Evolutionary conservation across 2,329 filamentous ascomycete genomes (phyloP), one percentile per base, ranked within the genome.

Genomic region (Exophiala lecanii-corni): DNA sequence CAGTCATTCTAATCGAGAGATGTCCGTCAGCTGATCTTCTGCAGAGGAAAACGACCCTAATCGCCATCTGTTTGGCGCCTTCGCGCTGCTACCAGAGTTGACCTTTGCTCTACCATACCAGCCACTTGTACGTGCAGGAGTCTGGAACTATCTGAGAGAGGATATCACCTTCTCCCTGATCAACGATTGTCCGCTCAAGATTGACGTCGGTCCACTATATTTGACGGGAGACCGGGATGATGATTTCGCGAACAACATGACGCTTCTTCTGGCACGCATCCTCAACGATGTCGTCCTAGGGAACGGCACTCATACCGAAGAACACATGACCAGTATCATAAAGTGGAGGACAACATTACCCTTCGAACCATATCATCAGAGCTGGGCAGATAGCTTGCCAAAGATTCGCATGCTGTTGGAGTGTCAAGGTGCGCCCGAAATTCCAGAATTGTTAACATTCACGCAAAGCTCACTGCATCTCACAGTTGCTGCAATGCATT

Each of bases 121-220:
- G 2, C 59, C 60, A 0, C 51, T 74, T 0, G 48, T 64, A 2
- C 59, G 60, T 3, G 65, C 70, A 1, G 71, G 71, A 0, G 70
- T 71, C 41, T 75, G 71, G 72, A 75, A 75, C 45, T 73, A 73
- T 40, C 61, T 75, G 0, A 64, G 72, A 1, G 71, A 75, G 53
- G 71, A 75, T 26, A 74, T 75, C n/a, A 74, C 72, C 0, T 71
- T 73, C n/a, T 70, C 70, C n/a, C 53, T 75, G 1, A 72, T 70
- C 30, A 59, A 67, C 26, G 54, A 59, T 4, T 67, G 66, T 16
- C 60, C 61, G 0, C 50, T 73, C 1, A 71, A 70, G 48, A 70
- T 72, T 41, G 58, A 67, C 13, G 39, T 69, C 9, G 35, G 57
- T 9, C 30, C 46, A 17, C 49, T 61, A 31, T 28, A 45, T 13